Evolutionary conservation across 2,329 filamentous ascomycete species (phyloP), one percentile per base, ranked within the genome.

Genomic region (Aspergillus ochraceus): DNA sequence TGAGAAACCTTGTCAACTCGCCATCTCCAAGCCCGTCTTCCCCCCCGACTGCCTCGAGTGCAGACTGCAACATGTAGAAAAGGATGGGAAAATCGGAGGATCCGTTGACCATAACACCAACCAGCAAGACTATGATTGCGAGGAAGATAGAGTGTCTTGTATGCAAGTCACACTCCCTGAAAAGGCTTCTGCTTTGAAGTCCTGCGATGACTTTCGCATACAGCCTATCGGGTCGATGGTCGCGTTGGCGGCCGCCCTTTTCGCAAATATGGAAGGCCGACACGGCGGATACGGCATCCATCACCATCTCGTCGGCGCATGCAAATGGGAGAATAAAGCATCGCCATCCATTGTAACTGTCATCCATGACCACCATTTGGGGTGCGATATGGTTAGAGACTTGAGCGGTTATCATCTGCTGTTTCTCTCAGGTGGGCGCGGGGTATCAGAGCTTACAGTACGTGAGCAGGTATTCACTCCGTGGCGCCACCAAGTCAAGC

Each of bases 331-430:
- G 54, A 17, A 64, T 58, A 9, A 64, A 29, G 45, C 58, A 58
- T 10, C 61, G 57, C 46, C 61, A 65, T 39, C 63, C 63, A 49
- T 65, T 65, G 52, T 57, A 52, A 4, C 45, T 29, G 24, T 51
- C 59, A 49, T 62, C 60, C n/a, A 64, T 64, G 2, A 59, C 59
- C 12, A 59, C 59, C 61, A 64, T 65, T 24, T 60, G 55, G 8
- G 61, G 61, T 10, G 63, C 57, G 19, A 65, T 57, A 17, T 62
- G 46, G 6, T 62, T 46, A 10, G 63, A 64, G 49, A 64, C 63
- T 65, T 29, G 36, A 30, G 36, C 36, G 36, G 36, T 42, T 42
- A 42, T n/a, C 14, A 42, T 42, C 17, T 17, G 36, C 36, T 14
- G 36, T 42, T 42, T 17, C 36, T 39, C 17, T 36, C 14, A n/a